Base-by-base conservation (phyloP, 441 rosid species). In the Erodium moschatum region DNA sequence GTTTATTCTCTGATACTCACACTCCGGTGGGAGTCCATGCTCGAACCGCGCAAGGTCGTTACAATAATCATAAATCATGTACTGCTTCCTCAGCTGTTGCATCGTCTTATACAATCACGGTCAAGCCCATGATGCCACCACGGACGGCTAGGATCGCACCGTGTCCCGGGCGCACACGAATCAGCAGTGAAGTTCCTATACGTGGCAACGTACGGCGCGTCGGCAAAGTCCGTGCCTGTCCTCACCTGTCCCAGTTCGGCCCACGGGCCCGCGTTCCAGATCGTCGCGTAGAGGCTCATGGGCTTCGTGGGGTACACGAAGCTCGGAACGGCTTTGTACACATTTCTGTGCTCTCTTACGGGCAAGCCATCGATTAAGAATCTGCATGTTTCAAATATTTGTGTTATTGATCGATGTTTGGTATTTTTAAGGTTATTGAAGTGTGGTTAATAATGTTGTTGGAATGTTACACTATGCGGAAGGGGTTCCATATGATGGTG, bases 51-150 rank as follows among this genome's bases (percentile, higher is more conserved):
- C 7, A 61, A 5, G n/a, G 31, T 61, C 33, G 11, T 61, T 12
- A 7, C 64, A 61, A 35, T 61, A 61, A 24, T 61, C 31, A 27
- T 61, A 61, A 61, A 61, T 61, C 64, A 61, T 61, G 64, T 61
- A 61, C 33, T 61, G 64, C 15, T 61, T 21, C 16, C 21, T 27
- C n/a, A 61, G 6, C 16, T 24, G 33, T 24, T 10, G 33, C 64
- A 61, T 61, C 10, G 5, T 12, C 64, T 61, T 24, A 18, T 61
- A 5, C 33, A 33, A 11, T 3, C 64, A 21, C 11, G 29, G 24
- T 61, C 35, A 24, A 61, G 21, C 12, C n/a, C 33, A 61, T 61
- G 64, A n/a, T 61, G 21, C 64, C 64, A 61, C 64, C 64, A 61
- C 21, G 64, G 29, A 61, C 64, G 64, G 6, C 35, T 21, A 7